Conservation (phyloP, 305 asterid genomes). For the Solanum hybrid region DNA sequence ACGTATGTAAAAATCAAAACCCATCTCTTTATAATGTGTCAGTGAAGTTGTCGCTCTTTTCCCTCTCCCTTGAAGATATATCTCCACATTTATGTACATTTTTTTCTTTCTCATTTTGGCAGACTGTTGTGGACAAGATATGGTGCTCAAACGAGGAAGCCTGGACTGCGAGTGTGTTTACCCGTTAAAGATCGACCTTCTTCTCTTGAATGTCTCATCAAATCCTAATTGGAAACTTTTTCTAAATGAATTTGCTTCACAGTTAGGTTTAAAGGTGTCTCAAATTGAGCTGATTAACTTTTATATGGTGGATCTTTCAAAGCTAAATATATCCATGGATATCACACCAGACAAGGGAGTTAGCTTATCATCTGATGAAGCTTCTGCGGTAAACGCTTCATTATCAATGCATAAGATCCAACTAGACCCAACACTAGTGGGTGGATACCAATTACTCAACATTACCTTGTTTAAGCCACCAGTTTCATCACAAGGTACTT, state of each 20-base stretch:
- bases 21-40: neutral
- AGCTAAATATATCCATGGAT: constrained; percentile 94
- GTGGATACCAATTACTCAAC: constrained; percentile 74
- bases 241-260: constrained; percentile 72
- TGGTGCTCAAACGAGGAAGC: constrained; percentile 70
- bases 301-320: constrained; percentile 61
- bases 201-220: constrained; percentile 76
- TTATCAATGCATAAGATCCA: constrained; percentile 54
- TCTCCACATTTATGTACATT: constrained; percentile 12
- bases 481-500: constrained; percentile 57
- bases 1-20: neutral
- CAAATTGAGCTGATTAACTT: constrained; percentile 95
- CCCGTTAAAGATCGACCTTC: constrained; percentile 83
- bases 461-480: constrained; percentile 74
- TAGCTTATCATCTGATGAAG: constrained; percentile 61
- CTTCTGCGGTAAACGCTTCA: constrained; percentile 57
- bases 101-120: constrained; percentile 19
- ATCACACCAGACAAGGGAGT: constrained; percentile 68
- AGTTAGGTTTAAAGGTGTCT: constrained; percentile 55
- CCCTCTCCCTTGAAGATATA: neutral
- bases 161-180: constrained; percentile 82
- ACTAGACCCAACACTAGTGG: constrained; percentile 68
- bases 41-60: neutral
- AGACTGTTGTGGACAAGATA: constrained; percentile 91
- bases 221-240: constrained; percentile 72